Percentiles rank a stretch among this genome's conserved stretches.
phyloP scores from a whole-genome alignment of 2,329 filamentous ascomycete genomes.

The Talaromyces atroroseus region DNA sequence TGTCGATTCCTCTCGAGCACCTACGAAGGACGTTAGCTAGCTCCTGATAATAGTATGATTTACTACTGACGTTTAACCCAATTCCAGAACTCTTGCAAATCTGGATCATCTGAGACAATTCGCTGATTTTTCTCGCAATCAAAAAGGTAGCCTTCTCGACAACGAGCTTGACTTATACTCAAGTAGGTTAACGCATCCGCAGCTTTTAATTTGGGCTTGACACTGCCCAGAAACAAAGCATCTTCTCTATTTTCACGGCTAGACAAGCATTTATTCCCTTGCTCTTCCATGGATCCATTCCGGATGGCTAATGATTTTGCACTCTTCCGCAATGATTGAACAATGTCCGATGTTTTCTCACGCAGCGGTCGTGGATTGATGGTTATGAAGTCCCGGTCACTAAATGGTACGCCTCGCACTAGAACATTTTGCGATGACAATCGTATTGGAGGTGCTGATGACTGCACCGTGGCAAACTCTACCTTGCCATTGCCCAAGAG shows the following conservation, averaged over 20 bases:
- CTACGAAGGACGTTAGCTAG: conserved; percentile 22
- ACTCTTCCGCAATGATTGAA: conserved; percentile 17
- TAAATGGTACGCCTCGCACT: conserved; percentile 25
- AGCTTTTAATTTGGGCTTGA: conserved; percentile 26
- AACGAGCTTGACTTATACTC: conserved; percentile 43
- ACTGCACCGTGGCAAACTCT: conserved; percentile 44
- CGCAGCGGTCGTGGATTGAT: conserved; percentile 27
- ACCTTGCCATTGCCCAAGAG: conserved; percentile 50
- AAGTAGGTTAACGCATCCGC: conserved; percentile 37
- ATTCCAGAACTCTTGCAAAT: conserved; percentile 55
- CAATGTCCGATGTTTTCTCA: conserved; percentile 25
- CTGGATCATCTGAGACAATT: conserved; percentile 52
- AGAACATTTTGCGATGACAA: conserved; percentile 34
- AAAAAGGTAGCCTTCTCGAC: conserved; percentile 51
- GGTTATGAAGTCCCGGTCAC: conserved; percentile 25
- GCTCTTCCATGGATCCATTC: background rate
- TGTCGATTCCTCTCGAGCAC: conserved; percentile 34
- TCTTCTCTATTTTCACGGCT: conserved; percentile 37
- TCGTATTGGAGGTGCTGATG: conserved; percentile 33
- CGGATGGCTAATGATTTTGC: conserved; percentile 7
- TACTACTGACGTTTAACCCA: conserved; percentile 47
- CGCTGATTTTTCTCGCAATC: conserved; percentile 51
- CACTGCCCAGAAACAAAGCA: conserved; percentile 25
- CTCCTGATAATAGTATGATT: background rate
- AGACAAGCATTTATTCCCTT: conserved; percentile 23